Percentiles rank a stretch among this genome's conserved stretches.
Conservation (phyloP, 2,329 filamentous ascomycete species). For the Paecilomyces variotii region DNA sequence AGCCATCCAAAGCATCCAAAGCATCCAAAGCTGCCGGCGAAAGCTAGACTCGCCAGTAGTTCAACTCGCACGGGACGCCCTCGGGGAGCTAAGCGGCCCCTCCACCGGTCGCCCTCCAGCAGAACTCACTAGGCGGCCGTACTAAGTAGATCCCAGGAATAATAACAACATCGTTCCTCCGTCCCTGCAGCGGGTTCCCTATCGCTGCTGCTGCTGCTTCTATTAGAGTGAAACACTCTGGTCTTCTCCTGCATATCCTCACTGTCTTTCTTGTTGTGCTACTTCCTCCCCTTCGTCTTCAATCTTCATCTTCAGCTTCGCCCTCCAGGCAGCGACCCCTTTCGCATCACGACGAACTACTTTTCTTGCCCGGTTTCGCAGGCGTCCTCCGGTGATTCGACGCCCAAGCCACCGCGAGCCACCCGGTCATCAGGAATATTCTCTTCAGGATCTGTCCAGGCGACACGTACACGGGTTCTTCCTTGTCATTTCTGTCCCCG, state of each 20-base stretch:
- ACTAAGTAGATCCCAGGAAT: not conserved
- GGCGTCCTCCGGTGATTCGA: not conserved
- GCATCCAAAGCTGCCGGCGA: not conserved
- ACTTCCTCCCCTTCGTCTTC: constrained; percentile 5
- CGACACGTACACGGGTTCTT: constrained; percentile 7
- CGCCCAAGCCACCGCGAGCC: not conserved
- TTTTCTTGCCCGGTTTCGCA: not conserved
- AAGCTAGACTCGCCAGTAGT: not conserved
- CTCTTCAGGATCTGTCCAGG: constrained; percentile 17
- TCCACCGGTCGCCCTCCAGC: not conserved
- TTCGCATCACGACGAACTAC: no score
- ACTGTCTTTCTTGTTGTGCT: constrained; percentile 1
- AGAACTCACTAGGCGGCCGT: not conserved
- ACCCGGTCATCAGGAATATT: not conserved
- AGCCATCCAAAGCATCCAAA: not conserved
- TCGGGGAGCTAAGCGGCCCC: not conserved
- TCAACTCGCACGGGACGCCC: not conserved
- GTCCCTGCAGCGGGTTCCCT: not conserved
- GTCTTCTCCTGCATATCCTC: not conserved
- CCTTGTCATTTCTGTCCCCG: not conserved
- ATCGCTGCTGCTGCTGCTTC: not conserved
- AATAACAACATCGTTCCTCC: not conserved
- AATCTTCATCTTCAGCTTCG: not conserved
- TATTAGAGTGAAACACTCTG: constrained; percentile 3
- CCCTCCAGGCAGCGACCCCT: no score